Evolutionary conservation across 176 grass and related monocot genomes (phyloP).

Genomic region (Rhynchospora pubera): DNA sequence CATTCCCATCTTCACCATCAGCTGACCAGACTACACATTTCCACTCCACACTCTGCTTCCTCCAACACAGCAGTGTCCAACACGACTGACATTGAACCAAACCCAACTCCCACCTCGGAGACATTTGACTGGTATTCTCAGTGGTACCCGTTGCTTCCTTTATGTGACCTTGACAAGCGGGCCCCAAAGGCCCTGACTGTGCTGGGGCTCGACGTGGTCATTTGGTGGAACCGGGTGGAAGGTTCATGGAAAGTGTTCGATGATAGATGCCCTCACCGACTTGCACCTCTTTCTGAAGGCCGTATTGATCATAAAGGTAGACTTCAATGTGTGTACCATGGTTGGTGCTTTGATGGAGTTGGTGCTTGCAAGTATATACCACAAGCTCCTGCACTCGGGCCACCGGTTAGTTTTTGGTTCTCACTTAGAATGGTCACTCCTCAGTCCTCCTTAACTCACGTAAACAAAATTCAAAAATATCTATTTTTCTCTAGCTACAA

Average conservation of each 20-base stretch:
- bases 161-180: constrained; percentile 72
- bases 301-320: constrained; percentile 61
- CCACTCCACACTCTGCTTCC: background rate
- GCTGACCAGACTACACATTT: background rate
- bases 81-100: background rate
- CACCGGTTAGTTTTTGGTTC: constrained; percentile 11
- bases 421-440: too few species aligned
- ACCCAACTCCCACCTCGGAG: background rate
- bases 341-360: constrained; percentile 84
- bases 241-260: constrained; percentile 75
- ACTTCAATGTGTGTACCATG: constrained; percentile 93
- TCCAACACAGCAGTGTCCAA: background rate
- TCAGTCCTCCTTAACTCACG: too few species aligned
- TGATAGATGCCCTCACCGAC: constrained; percentile 73
- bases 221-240: constrained; percentile 61
- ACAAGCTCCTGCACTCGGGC: constrained; percentile 61
- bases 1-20: background rate
- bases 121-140: constrained; percentile 79
- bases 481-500: too few species aligned
- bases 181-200: constrained; percentile 70
- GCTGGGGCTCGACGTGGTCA: constrained; percentile 61
- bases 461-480: too few species aligned
- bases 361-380: constrained; percentile 78
- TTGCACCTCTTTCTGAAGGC: constrained; percentile 80
- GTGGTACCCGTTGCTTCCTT: constrained; percentile 65